A percentile compares a stretch with the other conserved stretches of the same genome.
These are phyloP conservation scores for Metschnikowia baotianmanensis DNA, from an alignment of 805 yeast species.

Conservation along the genomic window DNA sequence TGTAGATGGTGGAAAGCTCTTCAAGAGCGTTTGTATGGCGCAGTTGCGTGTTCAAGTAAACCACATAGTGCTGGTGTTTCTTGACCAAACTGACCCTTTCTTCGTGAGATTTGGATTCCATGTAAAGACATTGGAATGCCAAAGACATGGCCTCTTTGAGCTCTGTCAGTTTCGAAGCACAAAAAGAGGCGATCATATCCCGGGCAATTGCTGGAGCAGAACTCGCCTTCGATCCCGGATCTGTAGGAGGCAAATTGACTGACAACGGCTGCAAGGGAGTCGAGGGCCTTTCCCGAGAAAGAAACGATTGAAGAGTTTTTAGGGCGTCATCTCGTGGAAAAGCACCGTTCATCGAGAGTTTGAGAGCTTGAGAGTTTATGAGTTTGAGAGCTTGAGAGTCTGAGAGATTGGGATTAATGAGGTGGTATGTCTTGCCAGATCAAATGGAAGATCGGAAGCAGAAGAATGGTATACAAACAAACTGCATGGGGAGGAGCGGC, in stretches of 20 bases:
- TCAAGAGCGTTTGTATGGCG: constrained; percentile 8
- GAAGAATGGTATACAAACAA: constrained; percentile 10
- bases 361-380: neutral
- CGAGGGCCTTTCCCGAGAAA: neutral
- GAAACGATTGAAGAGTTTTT: neutral
- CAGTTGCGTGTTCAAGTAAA: constrained; percentile 10
- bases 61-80: constrained; percentile 15
- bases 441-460: too few species aligned
- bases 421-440: too few species aligned
- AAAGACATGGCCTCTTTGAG: constrained; percentile 7
- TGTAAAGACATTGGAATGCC: constrained; percentile 16
- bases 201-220: constrained; percentile 4
- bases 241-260: constrained; percentile 1
- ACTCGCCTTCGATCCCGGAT: neutral
- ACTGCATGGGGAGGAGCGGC: constrained; percentile 9
- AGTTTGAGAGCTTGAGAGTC: neutral
- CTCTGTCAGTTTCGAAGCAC: too few species aligned
- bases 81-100: constrained; percentile 6
- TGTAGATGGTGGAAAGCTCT: constrained; percentile 15
- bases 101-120: neutral
- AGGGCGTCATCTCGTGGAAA: neutral
- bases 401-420: too few species aligned
- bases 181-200: constrained; percentile 7
- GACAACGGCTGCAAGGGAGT: constrained; percentile 1
- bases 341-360: constrained; percentile 1